Evolutionary conservation across 164 flowering plant species (phyloP).

Genomic region (Magnolia changhungtana): DNA sequence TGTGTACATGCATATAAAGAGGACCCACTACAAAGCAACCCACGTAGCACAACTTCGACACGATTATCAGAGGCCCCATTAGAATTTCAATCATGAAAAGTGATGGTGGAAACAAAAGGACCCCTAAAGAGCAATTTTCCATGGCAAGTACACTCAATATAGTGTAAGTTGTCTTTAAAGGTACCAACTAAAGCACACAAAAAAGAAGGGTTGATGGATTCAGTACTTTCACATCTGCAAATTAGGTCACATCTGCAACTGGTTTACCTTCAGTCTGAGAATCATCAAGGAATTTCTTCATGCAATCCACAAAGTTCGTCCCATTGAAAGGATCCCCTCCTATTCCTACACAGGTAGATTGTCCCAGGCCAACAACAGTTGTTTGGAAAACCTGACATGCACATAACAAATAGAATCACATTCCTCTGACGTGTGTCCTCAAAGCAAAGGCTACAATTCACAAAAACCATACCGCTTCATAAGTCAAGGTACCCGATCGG

Average conservation of each 20-base stretch:
- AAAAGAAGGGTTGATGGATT: neutral
- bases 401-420: slow-evolving; percentile 1
- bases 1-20: too few species aligned
- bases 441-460: neutral
- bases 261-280: slow-evolving; percentile 96
- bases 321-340: slow-evolving; percentile 99
- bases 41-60: too few species aligned
- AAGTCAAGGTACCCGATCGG: slow-evolving; percentile 96
- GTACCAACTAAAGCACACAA: neutral
- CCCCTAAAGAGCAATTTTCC: too few species aligned
- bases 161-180: neutral
- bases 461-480: slow-evolving; percentile 81
- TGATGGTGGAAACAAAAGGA: too few species aligned
- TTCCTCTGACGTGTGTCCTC: too few species aligned
- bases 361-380: slow-evolving; percentile 96
- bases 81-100: too few species aligned
- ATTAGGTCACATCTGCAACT: neutral
- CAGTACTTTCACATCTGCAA: neutral
- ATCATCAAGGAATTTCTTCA: slow-evolving; percentile 76
- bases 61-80: too few species aligned
- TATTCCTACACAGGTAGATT: slow-evolving; percentile 96
- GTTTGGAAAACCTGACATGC: slow-evolving; percentile 88
- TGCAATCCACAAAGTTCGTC: slow-evolving; percentile 94
- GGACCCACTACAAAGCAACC: too few species aligned
- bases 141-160: neutral